phyloP scores from a whole-genome alignment of 2,329 filamentous ascomycete genomes.

The Aspergillus aculeatinus region DNA sequence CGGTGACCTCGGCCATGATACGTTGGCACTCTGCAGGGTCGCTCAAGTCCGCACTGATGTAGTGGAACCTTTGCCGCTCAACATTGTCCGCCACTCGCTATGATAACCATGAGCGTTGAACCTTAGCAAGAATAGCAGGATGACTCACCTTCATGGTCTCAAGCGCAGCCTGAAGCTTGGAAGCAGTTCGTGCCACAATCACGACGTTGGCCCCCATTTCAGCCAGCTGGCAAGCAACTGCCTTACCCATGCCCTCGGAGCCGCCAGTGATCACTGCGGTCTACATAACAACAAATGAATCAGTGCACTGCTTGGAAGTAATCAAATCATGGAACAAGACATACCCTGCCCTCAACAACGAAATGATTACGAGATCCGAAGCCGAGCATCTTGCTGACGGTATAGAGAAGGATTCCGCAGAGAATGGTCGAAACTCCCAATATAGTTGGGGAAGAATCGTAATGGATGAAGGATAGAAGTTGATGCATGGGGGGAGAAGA shows the following conservation, averaged over 20 bases:
- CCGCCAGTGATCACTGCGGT: slow-evolving; percentile 87
- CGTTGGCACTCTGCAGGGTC: slow-evolving; percentile 66
- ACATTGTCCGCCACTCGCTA: slow-evolving; percentile 66
- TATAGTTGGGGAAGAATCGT: slow-evolving; percentile 26
- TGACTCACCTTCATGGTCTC: slow-evolving; percentile 60
- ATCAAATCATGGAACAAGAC: slow-evolving; percentile 16
- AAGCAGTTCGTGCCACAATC: slow-evolving; percentile 74
- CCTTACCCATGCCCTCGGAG: slow-evolving; percentile 87
- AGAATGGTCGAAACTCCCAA: slow-evolving; percentile 34
- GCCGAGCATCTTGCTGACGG: slow-evolving; percentile 41
- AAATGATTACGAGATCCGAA: slow-evolving; percentile 66
- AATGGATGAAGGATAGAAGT: slow-evolving; percentile 18
- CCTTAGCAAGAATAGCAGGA: background rate
- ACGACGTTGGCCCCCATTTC: slow-evolving; percentile 82
- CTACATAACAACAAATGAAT: slow-evolving; percentile 46
- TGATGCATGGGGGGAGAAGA: slow-evolving; percentile 23
- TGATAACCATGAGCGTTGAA: slow-evolving; percentile 8
- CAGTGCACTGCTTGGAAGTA: background rate
- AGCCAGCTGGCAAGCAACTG: slow-evolving; percentile 70
- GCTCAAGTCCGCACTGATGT: slow-evolving; percentile 80
- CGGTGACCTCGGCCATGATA: slow-evolving; percentile 68
- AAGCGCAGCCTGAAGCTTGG: slow-evolving; percentile 71
- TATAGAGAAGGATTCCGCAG: slow-evolving; percentile 34
- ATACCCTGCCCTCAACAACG: slow-evolving; percentile 78
- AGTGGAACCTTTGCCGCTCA: slow-evolving; percentile 72